Evolutionary conservation across 768 basidiomycete species (phyloP).

Genomic region (Rubroboletus satanas): DNA sequence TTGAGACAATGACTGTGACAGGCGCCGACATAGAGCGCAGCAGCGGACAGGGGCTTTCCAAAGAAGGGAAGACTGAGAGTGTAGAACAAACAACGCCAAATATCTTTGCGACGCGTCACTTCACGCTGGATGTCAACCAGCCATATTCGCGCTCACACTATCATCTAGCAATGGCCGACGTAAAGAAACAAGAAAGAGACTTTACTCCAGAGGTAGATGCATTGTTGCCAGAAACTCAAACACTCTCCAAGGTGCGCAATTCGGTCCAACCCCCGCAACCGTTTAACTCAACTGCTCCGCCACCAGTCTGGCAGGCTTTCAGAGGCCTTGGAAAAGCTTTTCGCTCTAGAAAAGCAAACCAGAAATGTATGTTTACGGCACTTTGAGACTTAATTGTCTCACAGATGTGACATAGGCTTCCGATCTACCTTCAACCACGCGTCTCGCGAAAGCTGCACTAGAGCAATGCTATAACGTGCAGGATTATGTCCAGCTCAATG

Average conservation of each 20-base stretch:
- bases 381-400: background rate
- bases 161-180: conserved; percentile 65
- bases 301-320: conserved; percentile 74
- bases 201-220: conserved; percentile 79
- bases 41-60: conserved; percentile 20
- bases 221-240: conserved; percentile 63
- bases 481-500: conserved; percentile 69
- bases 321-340: conserved; percentile 86
- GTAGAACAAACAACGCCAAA: conserved; percentile 39
- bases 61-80: conserved; percentile 14
- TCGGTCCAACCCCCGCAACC: background rate
- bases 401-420: conserved; percentile 60
- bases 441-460: conserved; percentile 70
- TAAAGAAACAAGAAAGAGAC: conserved; percentile 84
- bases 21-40: background rate
- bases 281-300: conserved; percentile 5
- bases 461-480: conserved; percentile 69
- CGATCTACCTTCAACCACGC: conserved; percentile 87
- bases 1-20: conserved; percentile 12
- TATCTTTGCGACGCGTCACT: conserved; percentile 63
- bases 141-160: conserved; percentile 39
- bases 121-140: conserved; percentile 27
- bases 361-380: conserved; percentile 67
- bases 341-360: conserved; percentile 90
- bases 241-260: conserved; percentile 63